A percentile compares a stretch with the other conserved stretches of the same genome.
Evolutionary conservation across 805 yeast species (phyloP).

Genomic region (Pichia nanzhaoensis): DNA sequence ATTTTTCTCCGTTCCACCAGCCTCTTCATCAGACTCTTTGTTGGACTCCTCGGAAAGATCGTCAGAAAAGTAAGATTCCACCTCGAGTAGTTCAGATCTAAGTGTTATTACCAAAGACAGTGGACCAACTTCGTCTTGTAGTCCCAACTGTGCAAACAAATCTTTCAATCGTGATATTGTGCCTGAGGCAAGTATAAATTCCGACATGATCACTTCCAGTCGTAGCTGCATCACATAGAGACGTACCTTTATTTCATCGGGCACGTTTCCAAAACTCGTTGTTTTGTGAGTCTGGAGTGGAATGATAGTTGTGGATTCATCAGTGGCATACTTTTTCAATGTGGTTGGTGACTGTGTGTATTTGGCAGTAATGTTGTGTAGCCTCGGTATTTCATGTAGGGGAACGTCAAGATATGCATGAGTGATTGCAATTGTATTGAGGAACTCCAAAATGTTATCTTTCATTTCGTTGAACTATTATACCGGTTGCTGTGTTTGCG

Average conservation of each 20-base stretch:
- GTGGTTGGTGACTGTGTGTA: constrained; percentile 4
- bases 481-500: too few species aligned
- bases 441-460: constrained; percentile 1
- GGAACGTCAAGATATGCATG: constrained; percentile 1
- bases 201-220: constrained; percentile 11
- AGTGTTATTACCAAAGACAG: constrained; percentile 1
- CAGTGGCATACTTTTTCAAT: too few species aligned
- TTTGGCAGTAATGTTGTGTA: constrained; percentile 2
- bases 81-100: constrained; percentile 6
- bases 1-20: background rate
- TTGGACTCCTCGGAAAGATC: background rate
- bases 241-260: background rate
- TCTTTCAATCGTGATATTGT: constrained; percentile 13
- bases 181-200: constrained; percentile 10
- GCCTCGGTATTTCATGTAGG: background rate
- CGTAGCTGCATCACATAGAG: constrained; percentile 12
- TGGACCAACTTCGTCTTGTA: constrained; percentile 8
- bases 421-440: constrained; percentile 5
- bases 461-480: background rate
- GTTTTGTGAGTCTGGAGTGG: background rate
- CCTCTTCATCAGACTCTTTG: background rate
- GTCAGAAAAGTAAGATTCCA: background rate
- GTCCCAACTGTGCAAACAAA: constrained; percentile 6
- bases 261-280: background rate
- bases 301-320: too few species aligned